phyloP scores from a whole-genome alignment of 2,329 filamentous ascomycete species.

The Zasmidium cellare region DNA sequence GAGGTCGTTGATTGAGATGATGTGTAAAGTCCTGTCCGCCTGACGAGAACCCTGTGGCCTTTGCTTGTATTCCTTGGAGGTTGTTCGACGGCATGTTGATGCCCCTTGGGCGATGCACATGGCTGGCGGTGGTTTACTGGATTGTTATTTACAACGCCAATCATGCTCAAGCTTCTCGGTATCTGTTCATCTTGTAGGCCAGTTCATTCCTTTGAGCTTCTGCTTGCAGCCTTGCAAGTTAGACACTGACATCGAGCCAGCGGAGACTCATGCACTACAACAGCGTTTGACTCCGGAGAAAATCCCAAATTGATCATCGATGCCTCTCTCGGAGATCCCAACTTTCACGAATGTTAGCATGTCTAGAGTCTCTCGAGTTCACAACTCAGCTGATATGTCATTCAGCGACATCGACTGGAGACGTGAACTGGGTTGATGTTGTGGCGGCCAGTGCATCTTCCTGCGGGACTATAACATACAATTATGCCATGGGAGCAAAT shows the following conservation, averaged over 20 bases:
- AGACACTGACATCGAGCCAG: background rate
- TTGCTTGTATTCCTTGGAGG: no score
- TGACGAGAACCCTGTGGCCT: no score
- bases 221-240: no score
- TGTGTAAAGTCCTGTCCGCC: no score
- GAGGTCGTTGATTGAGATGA: no score
- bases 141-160: no score
- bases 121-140: no score
- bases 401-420: background rate
- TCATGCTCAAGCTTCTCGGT: no score
- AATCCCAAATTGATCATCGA: background rate
- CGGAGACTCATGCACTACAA: slow-evolving; percentile 1
- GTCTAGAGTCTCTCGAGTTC: background rate
- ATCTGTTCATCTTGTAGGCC: no score
- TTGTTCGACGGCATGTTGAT: no score
- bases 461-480: background rate
- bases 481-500: background rate
- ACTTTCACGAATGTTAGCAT: background rate
- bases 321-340: background rate
- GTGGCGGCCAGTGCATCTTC: background rate
- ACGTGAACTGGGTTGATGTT: slow-evolving; percentile 1
- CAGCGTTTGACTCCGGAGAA: background rate
- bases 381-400: background rate
- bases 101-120: no score
- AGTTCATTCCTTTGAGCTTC: no score